Base-by-base conservation (phyloP, 352 stramenopile species). In the Aphanomyces euteiches region DNA sequence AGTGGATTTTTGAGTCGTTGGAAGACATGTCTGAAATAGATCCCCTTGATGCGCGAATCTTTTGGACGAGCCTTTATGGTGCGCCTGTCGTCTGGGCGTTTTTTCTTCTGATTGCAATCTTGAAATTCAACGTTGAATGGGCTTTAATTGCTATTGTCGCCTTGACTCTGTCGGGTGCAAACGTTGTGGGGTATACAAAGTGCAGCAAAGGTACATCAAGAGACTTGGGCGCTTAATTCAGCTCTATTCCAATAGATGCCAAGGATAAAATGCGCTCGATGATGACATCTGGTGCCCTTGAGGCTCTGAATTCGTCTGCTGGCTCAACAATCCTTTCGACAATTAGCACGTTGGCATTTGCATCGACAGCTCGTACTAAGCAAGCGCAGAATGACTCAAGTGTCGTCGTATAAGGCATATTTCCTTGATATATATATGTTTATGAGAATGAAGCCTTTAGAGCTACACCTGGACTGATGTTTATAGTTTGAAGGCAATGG, bases 151-250 rank as follows among this genome's bases (percentile, higher is more conserved):
- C 97, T 3, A 64, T 93, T n/a, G 91, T 98, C 58, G 96, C 92
- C 41, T 77, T 99, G 21, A 82, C 90, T 15, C 83, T 99, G 38
- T 97, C 80, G 60, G 78, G 72, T 36, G 95, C 96, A 56, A 99
- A 99, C 79, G 98, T 99, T 56, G 97, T 98, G 74, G 97, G 97
- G 37, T 99, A 99, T 84, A 98, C 96, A 67, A 97, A 98, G 73
- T 98, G 96, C 79, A 97, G 93, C 81, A 94, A 96, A 59, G 84
- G 50, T 58, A 19, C 36, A 21, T 58, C 28, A 28, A 28, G 28
- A 28, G 28, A 28, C 28, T 28, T 28, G 28, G 28, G 2, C 28
- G 28, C 2, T 28, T 28, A 28, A 28, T 2, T 0, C 28, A 28
- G 28, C 28, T 28, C 28, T 28, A 28, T 28, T 28, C 28, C 28